Evolutionary conservation across 176 grass and related monocot species (phyloP), one percentile per base, ranked within the genome.

Genomic region (Triticum monococcum): DNA sequence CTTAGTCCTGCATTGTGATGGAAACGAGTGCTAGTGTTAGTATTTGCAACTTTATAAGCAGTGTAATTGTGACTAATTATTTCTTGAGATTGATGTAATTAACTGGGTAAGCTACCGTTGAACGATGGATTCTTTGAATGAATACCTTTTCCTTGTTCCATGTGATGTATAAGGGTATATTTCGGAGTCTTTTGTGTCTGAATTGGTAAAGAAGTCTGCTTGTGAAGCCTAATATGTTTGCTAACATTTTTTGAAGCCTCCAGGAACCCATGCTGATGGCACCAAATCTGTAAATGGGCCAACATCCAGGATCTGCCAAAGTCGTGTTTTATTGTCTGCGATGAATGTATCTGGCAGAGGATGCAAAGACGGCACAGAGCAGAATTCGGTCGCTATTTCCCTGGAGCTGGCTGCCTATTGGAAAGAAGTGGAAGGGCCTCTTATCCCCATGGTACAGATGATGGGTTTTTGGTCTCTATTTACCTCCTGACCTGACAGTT

Each of bases 161-260:
- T 68, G 2, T 80, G 36, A 20, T 90, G 32, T 86, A 76, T 76
- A 56, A 31, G 26, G 26, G 64, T 84, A 17, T 64, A 41, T 65
- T 64, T 88, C 1, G 50, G 22, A 20, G 52, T 79, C 64, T 30
- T 72, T 57, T 43, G 26, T 54, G 43, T 79, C 23, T 59, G 33
- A 75, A 57, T 46, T 75, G 77, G 77, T 86, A 79, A 79, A 88
- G 13, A 79, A 80, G 8, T 66, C 41, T 20, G 65, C 69, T 66
- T 22, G 4, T 72, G 10, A 61, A 74, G 32, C 77, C 70, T 80
- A 32, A 80, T 79, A 73, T 80, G 76, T 75, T 56, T 89, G 32
- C 63, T 46, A 67, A 45, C 78, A 40, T 80, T 89, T 13, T 85
- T 74, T 50, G 57, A 80, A 89, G 57, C 77, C 65, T 85, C 59